Evolutionary conservation across 176 grass and related monocot species (phyloP).

Genomic region (Oryza meridionalis): DNA sequence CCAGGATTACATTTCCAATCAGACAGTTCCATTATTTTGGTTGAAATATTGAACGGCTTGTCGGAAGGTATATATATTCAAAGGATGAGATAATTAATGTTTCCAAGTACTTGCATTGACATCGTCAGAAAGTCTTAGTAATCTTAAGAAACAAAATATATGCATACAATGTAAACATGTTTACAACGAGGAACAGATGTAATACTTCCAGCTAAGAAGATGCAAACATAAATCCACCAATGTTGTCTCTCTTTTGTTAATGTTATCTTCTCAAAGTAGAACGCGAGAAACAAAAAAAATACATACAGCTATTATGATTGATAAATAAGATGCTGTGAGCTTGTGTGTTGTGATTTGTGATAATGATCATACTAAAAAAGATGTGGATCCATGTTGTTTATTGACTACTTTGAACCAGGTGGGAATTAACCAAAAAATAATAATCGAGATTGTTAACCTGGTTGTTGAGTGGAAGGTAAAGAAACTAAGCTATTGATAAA

Average conservation of each 20-base stretch:
- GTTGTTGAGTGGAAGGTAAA: slow-evolving; percentile 24
- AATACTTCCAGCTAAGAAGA: slow-evolving; percentile 14
- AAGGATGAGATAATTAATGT: background rate
- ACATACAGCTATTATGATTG: background rate
- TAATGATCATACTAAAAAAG: slow-evolving; percentile 26
- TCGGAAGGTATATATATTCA: background rate
- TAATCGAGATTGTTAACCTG: background rate
- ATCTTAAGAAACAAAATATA: background rate
- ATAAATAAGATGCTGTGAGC: background rate
- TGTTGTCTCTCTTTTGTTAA: slow-evolving; percentile 21
- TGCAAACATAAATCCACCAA: slow-evolving; percentile 9
- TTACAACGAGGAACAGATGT: background rate
- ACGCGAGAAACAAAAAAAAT: slow-evolving; percentile 7
- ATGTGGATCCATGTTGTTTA: background rate
- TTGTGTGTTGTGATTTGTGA: slow-evolving; percentile 2
- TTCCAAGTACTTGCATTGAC: background rate
- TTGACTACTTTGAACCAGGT: slow-evolving; percentile 27
- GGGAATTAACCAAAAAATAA: background rate
- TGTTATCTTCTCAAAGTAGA: slow-evolving; percentile 28
- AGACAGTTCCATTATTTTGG: no score
- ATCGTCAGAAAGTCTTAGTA: background rate
- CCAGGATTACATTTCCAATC: no score
- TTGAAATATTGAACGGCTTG: no score
- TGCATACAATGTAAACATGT: background rate
- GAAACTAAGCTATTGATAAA: background rate